phyloP scores from a whole-genome alignment of 345 rosid genomes.

The Eucalyptus erythrocorys region DNA sequence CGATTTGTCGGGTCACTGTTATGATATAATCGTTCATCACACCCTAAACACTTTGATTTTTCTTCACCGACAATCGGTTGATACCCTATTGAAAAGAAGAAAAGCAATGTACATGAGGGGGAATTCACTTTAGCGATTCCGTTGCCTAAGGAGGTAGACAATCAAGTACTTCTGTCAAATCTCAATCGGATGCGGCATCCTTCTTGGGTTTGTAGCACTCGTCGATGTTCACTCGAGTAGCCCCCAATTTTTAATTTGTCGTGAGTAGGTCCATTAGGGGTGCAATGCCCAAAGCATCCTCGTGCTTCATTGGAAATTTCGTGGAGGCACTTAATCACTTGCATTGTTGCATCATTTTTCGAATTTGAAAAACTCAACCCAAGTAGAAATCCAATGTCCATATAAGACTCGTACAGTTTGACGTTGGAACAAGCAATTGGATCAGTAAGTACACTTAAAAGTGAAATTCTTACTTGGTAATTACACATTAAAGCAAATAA shows the following conservation, averaged over 20 bases:
- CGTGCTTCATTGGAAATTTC: neutral
- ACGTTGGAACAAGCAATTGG: neutral
- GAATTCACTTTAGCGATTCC: neutral
- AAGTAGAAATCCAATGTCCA: neutral
- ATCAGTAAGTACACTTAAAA: neutral
- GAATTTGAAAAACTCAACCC: neutral
- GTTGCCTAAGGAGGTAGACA: neutral
- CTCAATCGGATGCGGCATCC: neutral
- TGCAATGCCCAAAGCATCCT: neutral
- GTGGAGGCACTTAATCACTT: neutral
- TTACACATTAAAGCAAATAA: accelerated
- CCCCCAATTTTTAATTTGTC: neutral
- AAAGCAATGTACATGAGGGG: neutral
- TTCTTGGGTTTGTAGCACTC: neutral
- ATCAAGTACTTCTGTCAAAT: neutral
- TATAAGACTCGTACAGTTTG: neutral
- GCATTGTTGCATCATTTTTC: neutral
- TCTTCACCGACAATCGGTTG: neutral
- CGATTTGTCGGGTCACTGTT: neutral
- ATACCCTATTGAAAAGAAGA: neutral
- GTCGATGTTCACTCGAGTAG: neutral
- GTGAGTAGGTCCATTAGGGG: neutral
- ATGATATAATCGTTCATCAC: neutral
- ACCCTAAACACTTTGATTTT: neutral
- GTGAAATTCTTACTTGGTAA: neutral